phyloP scores from a whole-genome alignment of 1,284 basidiomycete genomes.

The Marasmius fiardii region DNA sequence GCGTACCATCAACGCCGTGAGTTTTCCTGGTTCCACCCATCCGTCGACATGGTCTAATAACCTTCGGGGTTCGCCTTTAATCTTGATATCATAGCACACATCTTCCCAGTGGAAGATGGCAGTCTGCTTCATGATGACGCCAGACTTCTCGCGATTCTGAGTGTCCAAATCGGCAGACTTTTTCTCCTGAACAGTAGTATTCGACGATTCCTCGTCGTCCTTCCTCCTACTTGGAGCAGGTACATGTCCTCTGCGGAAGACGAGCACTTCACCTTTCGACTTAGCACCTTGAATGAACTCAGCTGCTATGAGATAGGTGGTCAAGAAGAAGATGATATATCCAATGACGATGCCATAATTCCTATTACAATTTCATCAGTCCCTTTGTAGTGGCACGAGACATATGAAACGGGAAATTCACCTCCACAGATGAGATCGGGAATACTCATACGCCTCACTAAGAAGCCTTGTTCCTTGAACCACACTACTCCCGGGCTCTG shows the following conservation, averaged over 20 bases:
- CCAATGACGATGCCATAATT: slow-evolving; percentile 37
- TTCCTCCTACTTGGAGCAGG: slow-evolving; percentile 17
- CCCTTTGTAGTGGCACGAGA: background rate
- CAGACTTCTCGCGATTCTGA: background rate
- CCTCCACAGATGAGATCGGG: slow-evolving; percentile 37
- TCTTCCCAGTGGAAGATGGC: slow-evolving; percentile 31
- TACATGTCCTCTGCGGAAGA: slow-evolving; percentile 33
- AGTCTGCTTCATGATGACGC: slow-evolving; percentile 10
- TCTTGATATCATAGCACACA: slow-evolving; percentile 47
- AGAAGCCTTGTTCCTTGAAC: slow-evolving; percentile 41
- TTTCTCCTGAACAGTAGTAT: slow-evolving; percentile 3
- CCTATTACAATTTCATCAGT: slow-evolving; percentile 18
- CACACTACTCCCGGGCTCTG: slow-evolving; percentile 27
- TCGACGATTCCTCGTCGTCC: slow-evolving; percentile 21
- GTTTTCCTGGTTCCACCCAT: slow-evolving; percentile 61
- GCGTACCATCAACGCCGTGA: slow-evolving; percentile 42
- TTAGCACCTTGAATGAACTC: slow-evolving; percentile 35
- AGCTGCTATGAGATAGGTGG: slow-evolving; percentile 37
- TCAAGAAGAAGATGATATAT: slow-evolving; percentile 27
- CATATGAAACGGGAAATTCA: background rate
- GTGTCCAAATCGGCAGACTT: background rate
- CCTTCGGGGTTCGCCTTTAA: slow-evolving; percentile 31
- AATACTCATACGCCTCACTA: slow-evolving; percentile 35
- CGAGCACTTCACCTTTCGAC: slow-evolving; percentile 43
- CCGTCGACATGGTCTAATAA: slow-evolving; percentile 66